Percentiles rank a stretch among this genome's conserved stretches.
Evolutionary conservation across 2,329 filamentous ascomycete genomes (phyloP).

Genomic region (Fusarium piperis): DNA sequence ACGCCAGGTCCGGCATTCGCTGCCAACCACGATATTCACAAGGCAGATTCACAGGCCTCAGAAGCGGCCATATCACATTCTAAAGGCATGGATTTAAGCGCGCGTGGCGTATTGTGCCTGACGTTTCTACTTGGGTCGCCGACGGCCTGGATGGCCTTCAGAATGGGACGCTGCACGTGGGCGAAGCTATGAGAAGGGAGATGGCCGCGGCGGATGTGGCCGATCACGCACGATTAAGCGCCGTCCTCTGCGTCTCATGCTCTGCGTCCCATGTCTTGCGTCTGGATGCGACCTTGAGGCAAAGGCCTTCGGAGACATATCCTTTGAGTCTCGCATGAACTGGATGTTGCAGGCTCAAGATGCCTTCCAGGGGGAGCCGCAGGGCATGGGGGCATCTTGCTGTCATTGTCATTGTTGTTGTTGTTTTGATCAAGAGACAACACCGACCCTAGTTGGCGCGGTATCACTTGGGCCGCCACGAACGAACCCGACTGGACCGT

Average conservation of each 20-base stretch:
- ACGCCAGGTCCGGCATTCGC: conserved; percentile 3
- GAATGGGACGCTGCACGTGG: conserved; percentile 7
- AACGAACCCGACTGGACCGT: neutral
- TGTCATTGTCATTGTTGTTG: neutral
- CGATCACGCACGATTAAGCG: conserved; percentile 11
- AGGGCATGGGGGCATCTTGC: neutral
- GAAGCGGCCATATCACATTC: neutral
- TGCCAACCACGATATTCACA: neutral
- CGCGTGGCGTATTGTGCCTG: neutral
- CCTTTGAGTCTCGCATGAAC: conserved; percentile 1
- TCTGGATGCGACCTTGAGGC: neutral
- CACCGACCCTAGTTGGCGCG: neutral
- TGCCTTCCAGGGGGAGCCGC: neutral
- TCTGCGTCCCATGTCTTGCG: neutral
- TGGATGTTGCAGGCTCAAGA: neutral
- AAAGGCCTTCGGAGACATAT: neutral
- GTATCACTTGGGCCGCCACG: neutral
- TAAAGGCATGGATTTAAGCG: neutral
- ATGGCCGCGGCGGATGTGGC: neutral
- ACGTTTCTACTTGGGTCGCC: conserved; percentile 2
- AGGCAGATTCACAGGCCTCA: neutral
- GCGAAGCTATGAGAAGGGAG: neutral
- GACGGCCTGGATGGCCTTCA: neutral
- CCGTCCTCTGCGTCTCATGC: neutral
- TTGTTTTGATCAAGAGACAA: neutral